These are phyloP conservation scores for Lithospermum erythrorhizon DNA, from an alignment of 257 asterid species.

Conservation along the genomic window DNA sequence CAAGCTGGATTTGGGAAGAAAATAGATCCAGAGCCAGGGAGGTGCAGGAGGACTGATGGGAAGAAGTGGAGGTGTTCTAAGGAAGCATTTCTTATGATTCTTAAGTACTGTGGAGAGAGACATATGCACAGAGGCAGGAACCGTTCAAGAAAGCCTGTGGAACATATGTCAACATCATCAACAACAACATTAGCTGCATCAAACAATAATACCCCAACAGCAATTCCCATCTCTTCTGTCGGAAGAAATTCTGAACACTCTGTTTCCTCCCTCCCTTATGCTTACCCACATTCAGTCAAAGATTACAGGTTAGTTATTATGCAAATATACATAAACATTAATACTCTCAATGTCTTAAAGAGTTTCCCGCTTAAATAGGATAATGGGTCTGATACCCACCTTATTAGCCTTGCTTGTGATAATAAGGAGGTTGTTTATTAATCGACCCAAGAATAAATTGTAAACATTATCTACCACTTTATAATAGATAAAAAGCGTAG, in stretches of 20 bases:
- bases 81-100: conserved; percentile 92
- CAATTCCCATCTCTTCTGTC: conserved; percentile 25
- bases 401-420: too few species aligned
- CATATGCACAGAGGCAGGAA: conserved; percentile 99
- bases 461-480: too few species aligned
- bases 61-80: conserved; percentile 96
- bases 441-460: too few species aligned
- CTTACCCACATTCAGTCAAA: conserved; percentile 19
- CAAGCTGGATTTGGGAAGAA: conserved; percentile 82
- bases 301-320: conserved; percentile 25
- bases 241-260: conserved; percentile 11
- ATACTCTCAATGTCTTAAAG: too few species aligned
- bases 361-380: too few species aligned
- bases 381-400: too few species aligned
- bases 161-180: conserved; percentile 26
- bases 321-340: too few species aligned
- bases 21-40: conserved; percentile 92
- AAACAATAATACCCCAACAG: conserved; percentile 12
- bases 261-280: conserved; percentile 15
- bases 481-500: too few species aligned
- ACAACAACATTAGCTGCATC: conserved; percentile 10
- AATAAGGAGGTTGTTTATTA: too few species aligned
- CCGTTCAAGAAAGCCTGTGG: conserved; percentile 99
- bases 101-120: conserved; percentile 92
- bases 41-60: conserved; percentile 95